Conservation (phyloP, 306 rosid species). For the Acmispon strigosus region DNA sequence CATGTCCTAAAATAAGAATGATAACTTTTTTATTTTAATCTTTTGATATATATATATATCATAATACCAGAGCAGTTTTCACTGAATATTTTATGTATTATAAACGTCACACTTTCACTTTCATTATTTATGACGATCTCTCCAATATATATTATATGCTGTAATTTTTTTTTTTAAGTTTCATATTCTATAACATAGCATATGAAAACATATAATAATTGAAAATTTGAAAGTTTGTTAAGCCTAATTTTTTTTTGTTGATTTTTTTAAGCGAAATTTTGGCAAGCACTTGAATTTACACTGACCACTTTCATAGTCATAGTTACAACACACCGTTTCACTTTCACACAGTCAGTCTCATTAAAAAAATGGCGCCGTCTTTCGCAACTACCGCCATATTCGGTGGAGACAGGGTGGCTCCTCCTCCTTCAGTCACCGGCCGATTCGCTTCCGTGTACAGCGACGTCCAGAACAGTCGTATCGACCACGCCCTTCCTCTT, state of each 20-base stretch:
- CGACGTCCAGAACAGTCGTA: slow-evolving; percentile 75
- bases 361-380: slow-evolving; percentile 47
- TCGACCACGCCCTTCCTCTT: slow-evolving; percentile 62
- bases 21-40: too few species aligned
- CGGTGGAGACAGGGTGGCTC: slow-evolving; percentile 7
- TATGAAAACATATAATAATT: too few species aligned
- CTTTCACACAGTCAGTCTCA: neutral
- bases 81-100: too few species aligned
- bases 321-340: neutral
- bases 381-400: slow-evolving; percentile 40
- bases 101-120: too few species aligned
- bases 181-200: too few species aligned
- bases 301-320: neutral
- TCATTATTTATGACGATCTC: too few species aligned
- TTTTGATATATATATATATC: too few species aligned
- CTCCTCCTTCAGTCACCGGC: slow-evolving; percentile 30
- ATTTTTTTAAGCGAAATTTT: neutral
- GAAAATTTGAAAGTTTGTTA: too few species aligned
- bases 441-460: slow-evolving; percentile 68
- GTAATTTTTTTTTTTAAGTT: too few species aligned
- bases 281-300: neutral
- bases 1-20: too few species aligned
- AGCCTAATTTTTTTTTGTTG: neutral
- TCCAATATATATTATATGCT: too few species aligned
- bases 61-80: too few species aligned